phyloP scores from a whole-genome alignment of 176 grass and related monocot species.

The Avena atlantica region DNA sequence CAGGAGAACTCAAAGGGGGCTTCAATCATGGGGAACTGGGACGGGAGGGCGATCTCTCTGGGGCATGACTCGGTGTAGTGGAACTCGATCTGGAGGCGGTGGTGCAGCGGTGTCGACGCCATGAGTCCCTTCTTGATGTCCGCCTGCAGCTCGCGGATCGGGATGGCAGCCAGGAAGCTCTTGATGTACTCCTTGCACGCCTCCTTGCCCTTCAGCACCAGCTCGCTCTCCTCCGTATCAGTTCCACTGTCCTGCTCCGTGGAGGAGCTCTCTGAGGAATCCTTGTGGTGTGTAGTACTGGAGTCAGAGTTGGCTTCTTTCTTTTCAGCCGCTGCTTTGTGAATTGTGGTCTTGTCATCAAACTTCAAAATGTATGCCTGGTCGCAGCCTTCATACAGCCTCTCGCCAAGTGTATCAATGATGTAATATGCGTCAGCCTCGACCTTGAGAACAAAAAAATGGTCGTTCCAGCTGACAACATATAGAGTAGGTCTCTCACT shows the following conservation, averaged over 20 bases:
- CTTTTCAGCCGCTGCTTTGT: constrained; percentile 52
- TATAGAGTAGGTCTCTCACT: constrained; percentile 63
- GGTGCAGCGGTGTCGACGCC: constrained; percentile 67
- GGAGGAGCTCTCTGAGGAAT: constrained; percentile 35
- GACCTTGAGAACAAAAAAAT: constrained; percentile 90
- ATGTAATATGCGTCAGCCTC: constrained; percentile 77
- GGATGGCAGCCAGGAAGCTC: constrained; percentile 93
- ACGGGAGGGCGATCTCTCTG: background rate
- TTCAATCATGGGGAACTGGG: constrained; percentile 27
- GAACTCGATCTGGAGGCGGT: constrained; percentile 93
- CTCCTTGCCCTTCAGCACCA: constrained; percentile 74
- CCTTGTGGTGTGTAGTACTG: constrained; percentile 3
- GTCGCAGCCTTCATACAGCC: constrained; percentile 87
- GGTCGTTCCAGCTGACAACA: constrained; percentile 97
- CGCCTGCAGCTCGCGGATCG: constrained; percentile 81
- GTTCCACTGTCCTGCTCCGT: constrained; percentile 46
- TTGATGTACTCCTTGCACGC: constrained; percentile 96
- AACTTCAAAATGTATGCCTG: constrained; percentile 94
- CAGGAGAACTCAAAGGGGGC: constrained; percentile 54
- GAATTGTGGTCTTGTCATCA: constrained; percentile 74
- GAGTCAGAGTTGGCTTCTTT: constrained; percentile 48
- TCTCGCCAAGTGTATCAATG: constrained; percentile 90
- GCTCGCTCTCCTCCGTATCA: constrained; percentile 41
- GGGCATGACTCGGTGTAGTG: constrained; percentile 71
- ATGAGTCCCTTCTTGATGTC: constrained; percentile 94